These are phyloP conservation scores for Linnemannia exigua DNA, from an alignment of 192 early-diverging fungal species.

Conservation along the genomic window DNA sequence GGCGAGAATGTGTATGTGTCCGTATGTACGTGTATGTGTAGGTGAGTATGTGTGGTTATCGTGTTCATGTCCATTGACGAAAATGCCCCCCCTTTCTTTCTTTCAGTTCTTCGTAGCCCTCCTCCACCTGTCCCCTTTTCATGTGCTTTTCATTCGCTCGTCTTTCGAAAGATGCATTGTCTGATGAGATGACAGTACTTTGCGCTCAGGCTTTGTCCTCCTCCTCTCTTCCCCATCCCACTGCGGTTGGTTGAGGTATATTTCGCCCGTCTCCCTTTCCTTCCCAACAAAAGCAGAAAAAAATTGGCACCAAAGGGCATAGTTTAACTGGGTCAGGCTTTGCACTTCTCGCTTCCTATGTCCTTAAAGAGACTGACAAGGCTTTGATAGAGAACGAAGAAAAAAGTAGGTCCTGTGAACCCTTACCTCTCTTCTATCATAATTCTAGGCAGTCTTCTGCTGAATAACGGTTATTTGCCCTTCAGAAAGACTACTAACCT, in stretches of 20 bases:
- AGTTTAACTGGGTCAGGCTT: too few species aligned
- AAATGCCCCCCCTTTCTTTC: not conserved
- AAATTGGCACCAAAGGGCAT: too few species aligned
- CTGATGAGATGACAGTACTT: not conserved
- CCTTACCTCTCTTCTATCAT: too few species aligned
- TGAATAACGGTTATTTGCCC: too few species aligned
- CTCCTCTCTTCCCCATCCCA: not conserved
- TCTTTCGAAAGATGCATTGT: too few species aligned
- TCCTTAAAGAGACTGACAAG: too few species aligned
- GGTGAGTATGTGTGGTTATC: not conserved
- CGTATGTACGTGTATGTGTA: not conserved
- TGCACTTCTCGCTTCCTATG: too few species aligned
- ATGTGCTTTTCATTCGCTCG: conserved; percentile 28
- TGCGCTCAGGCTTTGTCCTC: not conserved
- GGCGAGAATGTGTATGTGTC: not conserved
- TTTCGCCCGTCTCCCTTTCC: not conserved
- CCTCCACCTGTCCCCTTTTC: not conserved
- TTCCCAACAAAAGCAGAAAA: not conserved
- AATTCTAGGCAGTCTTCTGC: too few species aligned
- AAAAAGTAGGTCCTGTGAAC: too few species aligned
- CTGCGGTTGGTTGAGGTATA: not conserved
- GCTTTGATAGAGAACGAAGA: too few species aligned
- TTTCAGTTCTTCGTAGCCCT: not conserved
- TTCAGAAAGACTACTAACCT: too few species aligned
- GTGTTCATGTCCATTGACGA: not conserved